phyloP scores from a whole-genome alignment of 768 basidiomycete species.

The Zangia roseola region DNA sequence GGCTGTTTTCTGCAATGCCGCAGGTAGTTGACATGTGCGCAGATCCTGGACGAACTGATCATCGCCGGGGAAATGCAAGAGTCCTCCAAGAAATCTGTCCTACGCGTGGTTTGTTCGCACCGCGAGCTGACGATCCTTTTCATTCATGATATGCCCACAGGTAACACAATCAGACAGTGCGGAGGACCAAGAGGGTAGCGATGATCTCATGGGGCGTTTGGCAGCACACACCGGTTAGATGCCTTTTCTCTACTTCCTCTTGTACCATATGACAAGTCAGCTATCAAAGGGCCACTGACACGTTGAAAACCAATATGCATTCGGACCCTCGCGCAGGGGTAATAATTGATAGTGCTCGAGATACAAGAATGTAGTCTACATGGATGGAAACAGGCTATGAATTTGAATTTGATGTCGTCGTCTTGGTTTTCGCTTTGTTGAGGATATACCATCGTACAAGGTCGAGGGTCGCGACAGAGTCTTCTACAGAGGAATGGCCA shows the following conservation, averaged over 20 bases:
- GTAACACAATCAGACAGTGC: conserved; percentile 83
- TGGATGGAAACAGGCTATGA: conserved; percentile 8
- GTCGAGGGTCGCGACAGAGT: conserved; percentile 85
- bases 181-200: conserved; percentile 83
- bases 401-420: conserved; percentile 13
- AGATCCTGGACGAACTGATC: conserved; percentile 92
- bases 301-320: conserved; percentile 19
- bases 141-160: conserved; percentile 35
- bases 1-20: not conserved
- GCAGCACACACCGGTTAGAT: conserved; percentile 70
- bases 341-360: not conserved
- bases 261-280: conserved; percentile 10
- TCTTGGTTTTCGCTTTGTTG: conserved; percentile 47
- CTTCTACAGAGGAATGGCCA: conserved; percentile 91
- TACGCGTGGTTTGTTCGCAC: conserved; percentile 49
- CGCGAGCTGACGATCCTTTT: conserved; percentile 7
- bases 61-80: conserved; percentile 95
- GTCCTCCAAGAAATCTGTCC: conserved; percentile 72
- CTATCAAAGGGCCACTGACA: conserved; percentile 30
- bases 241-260: not conserved
- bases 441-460: conserved; percentile 81
- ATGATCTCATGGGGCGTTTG: conserved; percentile 76
- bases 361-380: conserved; percentile 2
- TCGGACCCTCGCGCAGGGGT: not conserved
- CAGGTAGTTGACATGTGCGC: conserved; percentile 1